Evolutionary conservation across 495 filamentous ascomycete species (phyloP), one percentile per base, ranked within the genome.

Genomic region (Lasiosphaeria miniovina): DNA sequence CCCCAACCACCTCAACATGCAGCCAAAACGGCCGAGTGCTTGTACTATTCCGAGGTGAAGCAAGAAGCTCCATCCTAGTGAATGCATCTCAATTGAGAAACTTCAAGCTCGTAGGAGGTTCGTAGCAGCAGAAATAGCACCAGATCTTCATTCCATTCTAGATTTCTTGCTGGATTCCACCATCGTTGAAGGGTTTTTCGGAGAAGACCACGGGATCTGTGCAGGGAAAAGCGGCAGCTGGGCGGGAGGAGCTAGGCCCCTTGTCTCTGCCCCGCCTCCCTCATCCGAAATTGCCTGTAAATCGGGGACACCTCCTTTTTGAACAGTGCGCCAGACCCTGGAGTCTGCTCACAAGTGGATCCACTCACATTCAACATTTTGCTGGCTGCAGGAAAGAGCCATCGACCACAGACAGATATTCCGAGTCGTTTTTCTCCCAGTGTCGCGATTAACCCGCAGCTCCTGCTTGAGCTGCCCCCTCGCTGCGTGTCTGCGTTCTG

Each of bases 331-430:
- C 43, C 43, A 7, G 38, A 9, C 38, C 38, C 7, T 41, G 38
- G 11, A 5, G 43, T 46, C 12, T 2, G 43, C 15, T 24, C 24
- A 24, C 24, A 24, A 24, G 24, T 24, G 24, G 8, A 2, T 6
- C 49, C 12, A 11, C 49, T 51, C 49, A 10, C 17, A 51, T 51
- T 51, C 49, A 51, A 51, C 49, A 51, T 51, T 51, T 51, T 9
- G n/a, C 40, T 45, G 40, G 49, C 49, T 51, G 49, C 49, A 32
- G 49, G 49, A n/a, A 51, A 14, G 32, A 51, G 49, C 32, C 49
- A 32, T 8, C 49, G 24, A 2, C 32, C 49, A 6, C 49, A 0
- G 24, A 24, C 24, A 24, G 24, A 24, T 24, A 24, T 24, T 24
- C 24, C 24, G 24, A 24, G 24, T 51, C 49, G 49, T 51, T 51